Evolutionary conservation across 257 asterid species (phyloP).

Genomic region (Catharanthus roseus): DNA sequence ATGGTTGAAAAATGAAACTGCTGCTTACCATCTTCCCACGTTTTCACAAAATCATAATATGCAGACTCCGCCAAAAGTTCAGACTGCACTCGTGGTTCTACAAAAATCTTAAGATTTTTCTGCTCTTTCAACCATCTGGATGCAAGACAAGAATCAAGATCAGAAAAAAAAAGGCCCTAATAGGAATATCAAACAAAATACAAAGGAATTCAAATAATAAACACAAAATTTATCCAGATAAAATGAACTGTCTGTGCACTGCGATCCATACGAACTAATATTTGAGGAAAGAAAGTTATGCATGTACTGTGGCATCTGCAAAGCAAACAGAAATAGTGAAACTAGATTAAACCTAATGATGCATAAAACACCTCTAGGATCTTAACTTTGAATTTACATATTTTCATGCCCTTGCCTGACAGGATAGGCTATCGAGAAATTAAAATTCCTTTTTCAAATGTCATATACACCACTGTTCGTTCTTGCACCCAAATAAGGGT

Average conservation of each 20-base stretch:
- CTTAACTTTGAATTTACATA: too few species aligned
- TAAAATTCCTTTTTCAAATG: neutral
- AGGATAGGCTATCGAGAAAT: neutral
- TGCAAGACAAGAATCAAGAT: constrained; percentile 9
- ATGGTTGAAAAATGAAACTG: neutral
- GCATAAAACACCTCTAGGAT: neutral
- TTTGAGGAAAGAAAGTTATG: neutral
- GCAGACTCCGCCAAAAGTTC: constrained; percentile 74
- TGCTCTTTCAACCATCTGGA: constrained; percentile 84
- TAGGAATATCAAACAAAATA: neutral
- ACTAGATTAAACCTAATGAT: neutral
- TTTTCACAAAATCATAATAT: constrained; percentile 60
- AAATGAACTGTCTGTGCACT: neutral
- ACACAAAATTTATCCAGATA: neutral
- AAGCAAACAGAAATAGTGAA: neutral
- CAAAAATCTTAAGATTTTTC: constrained; percentile 56
- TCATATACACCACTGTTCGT: neutral
- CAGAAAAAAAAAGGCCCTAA: neutral
- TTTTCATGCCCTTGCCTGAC: neutral
- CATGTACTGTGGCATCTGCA: neutral
- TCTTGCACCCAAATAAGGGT: neutral
- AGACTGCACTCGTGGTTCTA: constrained; percentile 76
- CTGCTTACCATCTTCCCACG: constrained; percentile 71
- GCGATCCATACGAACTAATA: neutral
- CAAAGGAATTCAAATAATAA: neutral